These are phyloP conservation scores for Cadophora luteo-olivacea DNA, from an alignment of 2,329 filamentous ascomycete species.

Conservation along the genomic window DNA sequence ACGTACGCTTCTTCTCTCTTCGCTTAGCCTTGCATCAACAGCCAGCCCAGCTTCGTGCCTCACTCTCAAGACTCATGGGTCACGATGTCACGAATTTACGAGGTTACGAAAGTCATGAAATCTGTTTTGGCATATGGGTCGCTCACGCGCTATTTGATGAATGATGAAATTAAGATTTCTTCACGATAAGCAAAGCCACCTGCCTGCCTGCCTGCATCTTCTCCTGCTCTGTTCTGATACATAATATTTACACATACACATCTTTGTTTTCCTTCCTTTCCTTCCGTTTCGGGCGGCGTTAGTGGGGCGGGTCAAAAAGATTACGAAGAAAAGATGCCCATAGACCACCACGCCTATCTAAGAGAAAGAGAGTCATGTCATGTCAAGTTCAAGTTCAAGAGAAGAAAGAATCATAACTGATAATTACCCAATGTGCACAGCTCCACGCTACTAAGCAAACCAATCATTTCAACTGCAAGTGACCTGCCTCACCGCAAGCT, in stretches of 20 bases:
- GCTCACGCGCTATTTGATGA: conserved; percentile 13
- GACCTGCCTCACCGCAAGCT: conserved; percentile 40
- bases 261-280: neutral
- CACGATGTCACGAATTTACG: conserved; percentile 22
- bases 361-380: neutral
- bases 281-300: conserved; percentile 7
- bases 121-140: conserved; percentile 17
- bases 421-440: conserved; percentile 39
- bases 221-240: conserved; percentile 24
- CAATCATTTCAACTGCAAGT: conserved; percentile 32
- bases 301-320: conserved; percentile 2
- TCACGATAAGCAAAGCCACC: conserved; percentile 23
- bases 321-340: conserved; percentile 12
- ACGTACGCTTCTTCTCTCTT: conserved; percentile 23
- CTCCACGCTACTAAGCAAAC: conserved; percentile 36
- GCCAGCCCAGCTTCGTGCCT: conserved; percentile 9
- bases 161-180: conserved; percentile 8
- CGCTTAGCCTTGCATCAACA: neutral
- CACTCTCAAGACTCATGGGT: conserved; percentile 3
- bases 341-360: conserved; percentile 22
- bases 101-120: neutral
- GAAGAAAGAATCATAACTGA: conserved; percentile 42
- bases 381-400: neutral
- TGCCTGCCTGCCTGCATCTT: conserved; percentile 20
- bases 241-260: neutral